Evolutionary conservation across 768 basidiomycete genomes (phyloP).

Genomic region (Mycena olivaceomarginata): DNA sequence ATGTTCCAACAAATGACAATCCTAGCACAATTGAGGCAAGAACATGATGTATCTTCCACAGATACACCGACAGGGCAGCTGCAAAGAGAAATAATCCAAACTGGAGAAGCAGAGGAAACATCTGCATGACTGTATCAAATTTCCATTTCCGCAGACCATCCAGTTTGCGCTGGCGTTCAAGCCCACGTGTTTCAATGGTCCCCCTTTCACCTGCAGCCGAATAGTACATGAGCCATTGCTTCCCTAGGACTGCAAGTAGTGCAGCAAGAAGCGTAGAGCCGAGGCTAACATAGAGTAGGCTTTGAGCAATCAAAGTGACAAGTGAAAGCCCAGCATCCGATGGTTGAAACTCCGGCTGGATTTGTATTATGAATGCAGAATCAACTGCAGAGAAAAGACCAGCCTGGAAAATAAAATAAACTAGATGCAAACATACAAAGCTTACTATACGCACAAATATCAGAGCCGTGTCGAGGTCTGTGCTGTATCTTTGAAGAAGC

Average conservation of each 20-base stretch:
- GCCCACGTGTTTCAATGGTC: background rate
- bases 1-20: background rate
- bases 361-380: slow-evolving; percentile 1
- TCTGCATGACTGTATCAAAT: background rate
- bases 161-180: slow-evolving; percentile 9
- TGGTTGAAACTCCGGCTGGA: background rate
- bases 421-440: background rate
- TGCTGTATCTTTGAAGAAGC: no score
- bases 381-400: slow-evolving; percentile 2
- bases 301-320: background rate
- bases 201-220: background rate
- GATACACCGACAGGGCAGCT: background rate
- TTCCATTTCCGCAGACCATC: slow-evolving; percentile 10
- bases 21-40: background rate
- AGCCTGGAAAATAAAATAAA: background rate
- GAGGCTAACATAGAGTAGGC: background rate
- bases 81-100: background rate
- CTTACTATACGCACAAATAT: background rate
- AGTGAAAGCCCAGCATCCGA: background rate
- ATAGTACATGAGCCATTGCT: slow-evolving; percentile 21
- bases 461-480: no score
- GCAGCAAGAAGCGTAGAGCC: background rate
- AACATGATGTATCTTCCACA: background rate
- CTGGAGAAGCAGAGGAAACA: background rate
- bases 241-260: background rate